Base-by-base conservation (phyloP, 2,329 filamentous ascomycete genomes). In the Aureobasidium sp. region DNA sequence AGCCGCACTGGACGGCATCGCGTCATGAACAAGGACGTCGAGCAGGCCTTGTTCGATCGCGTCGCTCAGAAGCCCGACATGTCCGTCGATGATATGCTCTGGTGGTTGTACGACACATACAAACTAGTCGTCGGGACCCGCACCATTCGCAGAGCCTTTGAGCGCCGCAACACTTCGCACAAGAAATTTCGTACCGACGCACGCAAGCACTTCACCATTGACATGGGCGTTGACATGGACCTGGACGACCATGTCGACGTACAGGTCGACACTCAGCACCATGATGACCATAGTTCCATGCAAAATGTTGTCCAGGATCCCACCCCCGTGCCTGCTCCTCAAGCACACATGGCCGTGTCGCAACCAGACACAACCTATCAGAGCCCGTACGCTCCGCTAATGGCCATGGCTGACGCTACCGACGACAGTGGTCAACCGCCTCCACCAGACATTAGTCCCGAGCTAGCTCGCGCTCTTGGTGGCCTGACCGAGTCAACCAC, bases 51-150 rank as follows among this genome's bases (percentile, higher is more conserved):
- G 20, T 71, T 72, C 66, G 69, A 72, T 52, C 68, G 73, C 68
- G 70, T 72, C 27, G 70, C 70, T 39, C 65, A 68, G 44, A 71
- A 73, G 52, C 71, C 71, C 55, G 70, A 72, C 37, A 67, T 72
- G 67, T 70, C 70, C 12, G 71, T 73, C 51, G 72, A 74, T 56
- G 72, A 74, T 62, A 74, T 74, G 71, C 67, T 73, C 12, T 74
- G 72, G 72, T 74, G 72, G 71, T 65, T 74, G 9, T 73, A 73
- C 66, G 71, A 74, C 46, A 69, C 66, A 1, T 70, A 73, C 63
- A 68, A 72, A 65, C 71, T 74, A 34, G 72, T 73, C 24, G 72
- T 73, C 43, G 72, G 71, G 53, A 73, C 72, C 34, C 67, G 72
- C 27, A 74, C 72, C 13, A 72, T 74, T 41, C 68, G 72, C 1